Conservation (phyloP, 2,329 filamentous ascomycete species). For the Fusarium coffeatum region DNA sequence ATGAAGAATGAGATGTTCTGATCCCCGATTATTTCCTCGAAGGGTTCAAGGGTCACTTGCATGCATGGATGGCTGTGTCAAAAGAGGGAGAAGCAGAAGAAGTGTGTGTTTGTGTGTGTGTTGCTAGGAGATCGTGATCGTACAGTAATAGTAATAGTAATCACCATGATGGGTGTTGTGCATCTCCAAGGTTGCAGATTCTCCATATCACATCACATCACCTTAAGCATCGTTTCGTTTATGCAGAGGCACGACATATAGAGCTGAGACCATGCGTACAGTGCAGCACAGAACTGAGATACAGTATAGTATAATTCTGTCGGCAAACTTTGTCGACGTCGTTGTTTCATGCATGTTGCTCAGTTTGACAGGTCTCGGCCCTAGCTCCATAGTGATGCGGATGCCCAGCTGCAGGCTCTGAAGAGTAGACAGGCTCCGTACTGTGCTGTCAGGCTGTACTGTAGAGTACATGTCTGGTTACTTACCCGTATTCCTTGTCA, state of each 20-base stretch:
- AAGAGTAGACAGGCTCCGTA: not conserved
- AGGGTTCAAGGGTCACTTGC: not conserved
- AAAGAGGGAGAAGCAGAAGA: not conserved
- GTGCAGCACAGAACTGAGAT: not conserved
- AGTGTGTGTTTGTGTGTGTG: not conserved
- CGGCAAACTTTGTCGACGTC: not conserved
- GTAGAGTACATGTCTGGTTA: not conserved
- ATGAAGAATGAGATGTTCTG: slow-evolving; percentile 9
- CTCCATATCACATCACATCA: not conserved
- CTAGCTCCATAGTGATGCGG: slow-evolving; percentile 24
- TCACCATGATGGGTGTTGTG: not conserved
- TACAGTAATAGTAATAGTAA: slow-evolving; percentile 2
- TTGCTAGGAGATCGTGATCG: not conserved
- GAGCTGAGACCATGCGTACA: not conserved
- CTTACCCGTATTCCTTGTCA: slow-evolving; percentile 5
- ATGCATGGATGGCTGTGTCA: not conserved
- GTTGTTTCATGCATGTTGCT: slow-evolving; percentile 14
- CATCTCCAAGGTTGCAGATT: not conserved
- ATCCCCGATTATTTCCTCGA: not conserved
- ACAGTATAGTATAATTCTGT: not conserved
- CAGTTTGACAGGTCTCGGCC: slow-evolving; percentile 18
- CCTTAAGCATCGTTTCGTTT: not conserved
- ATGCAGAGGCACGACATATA: not conserved
- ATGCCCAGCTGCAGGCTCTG: slow-evolving; percentile 25
- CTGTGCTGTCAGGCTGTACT: not conserved